Evolutionary conservation across 805 yeast genomes (phyloP).

Genomic region (Kockiozyma suomiensis): DNA sequence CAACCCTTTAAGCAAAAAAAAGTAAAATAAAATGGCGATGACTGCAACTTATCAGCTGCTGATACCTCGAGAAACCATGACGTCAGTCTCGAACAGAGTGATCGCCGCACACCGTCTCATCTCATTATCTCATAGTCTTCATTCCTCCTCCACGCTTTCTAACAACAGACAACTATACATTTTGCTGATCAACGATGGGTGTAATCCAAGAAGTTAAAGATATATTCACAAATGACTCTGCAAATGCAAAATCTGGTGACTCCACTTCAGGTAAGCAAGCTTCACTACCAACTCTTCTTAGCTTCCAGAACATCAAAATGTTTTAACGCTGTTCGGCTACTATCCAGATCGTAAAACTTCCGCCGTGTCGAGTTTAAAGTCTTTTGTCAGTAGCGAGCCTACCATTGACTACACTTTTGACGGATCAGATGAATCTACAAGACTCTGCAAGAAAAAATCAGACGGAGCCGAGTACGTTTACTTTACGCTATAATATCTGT

Average conservation of each 20-base stretch:
- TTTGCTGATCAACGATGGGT: background rate
- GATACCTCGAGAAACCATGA: no score
- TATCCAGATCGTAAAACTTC: background rate
- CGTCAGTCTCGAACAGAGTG: background rate
- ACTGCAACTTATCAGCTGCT: no score
- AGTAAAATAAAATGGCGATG: no score
- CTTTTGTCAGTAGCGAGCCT: conserved; percentile 17
- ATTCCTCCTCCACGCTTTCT: background rate
- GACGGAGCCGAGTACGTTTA: conserved; percentile 15
- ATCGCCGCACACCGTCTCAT: background rate
- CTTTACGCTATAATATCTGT: background rate
- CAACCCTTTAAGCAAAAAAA: no score
- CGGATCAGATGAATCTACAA: conserved; percentile 18
- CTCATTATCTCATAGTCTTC: background rate
- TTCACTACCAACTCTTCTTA: background rate
- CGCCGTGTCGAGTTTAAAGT: background rate
- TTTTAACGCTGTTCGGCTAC: background rate
- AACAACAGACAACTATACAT: no score
- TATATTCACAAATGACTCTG: background rate
- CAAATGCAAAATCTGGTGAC: background rate
- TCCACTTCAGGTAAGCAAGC: background rate
- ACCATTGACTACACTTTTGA: conserved; percentile 14
- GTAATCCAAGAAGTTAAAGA: conserved; percentile 2
- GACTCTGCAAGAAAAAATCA: conserved; percentile 14
- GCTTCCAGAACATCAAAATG: background rate